These are phyloP conservation scores for Tagetes erecta DNA, from an alignment of 129 eudicot genomes.

Conservation along the genomic window DNA sequence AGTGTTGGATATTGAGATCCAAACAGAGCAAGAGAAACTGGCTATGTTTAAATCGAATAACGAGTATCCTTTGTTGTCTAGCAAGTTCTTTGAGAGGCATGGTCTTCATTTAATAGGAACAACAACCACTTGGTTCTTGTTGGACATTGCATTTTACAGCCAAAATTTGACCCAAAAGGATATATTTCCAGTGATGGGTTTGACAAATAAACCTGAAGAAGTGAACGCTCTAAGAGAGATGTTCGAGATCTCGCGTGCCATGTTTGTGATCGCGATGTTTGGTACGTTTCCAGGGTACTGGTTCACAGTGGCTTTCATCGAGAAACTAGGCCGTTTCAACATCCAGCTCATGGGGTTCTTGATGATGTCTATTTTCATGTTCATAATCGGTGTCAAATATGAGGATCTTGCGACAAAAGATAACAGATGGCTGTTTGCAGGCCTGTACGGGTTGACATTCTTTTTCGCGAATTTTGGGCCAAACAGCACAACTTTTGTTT, in stretches of 20 bases:
- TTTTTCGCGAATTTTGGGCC: constrained; percentile 74
- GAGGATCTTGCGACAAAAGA: constrained; percentile 26
- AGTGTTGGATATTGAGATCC: constrained; percentile 54
- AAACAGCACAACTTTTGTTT: constrained; percentile 57
- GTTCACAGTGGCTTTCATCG: constrained; percentile 66
- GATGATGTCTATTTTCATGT: constrained; percentile 66
- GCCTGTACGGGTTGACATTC: constrained; percentile 51
- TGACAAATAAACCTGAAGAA: constrained; percentile 16
- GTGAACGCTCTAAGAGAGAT: constrained; percentile 53
- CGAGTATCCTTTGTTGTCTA: constrained; percentile 42
- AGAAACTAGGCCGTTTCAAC: constrained; percentile 50
- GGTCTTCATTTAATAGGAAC: constrained; percentile 60
- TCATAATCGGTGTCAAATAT: constrained; percentile 49
- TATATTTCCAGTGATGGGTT: constrained; percentile 51
- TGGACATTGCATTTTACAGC: constrained; percentile 63
- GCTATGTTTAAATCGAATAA: constrained; percentile 42
- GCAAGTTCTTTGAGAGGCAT: constrained; percentile 45
- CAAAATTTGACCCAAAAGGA: constrained; percentile 66
- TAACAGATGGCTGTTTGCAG: constrained; percentile 38
- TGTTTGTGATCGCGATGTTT: constrained; percentile 49
- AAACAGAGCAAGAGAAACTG: constrained; percentile 46
- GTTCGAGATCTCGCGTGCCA: constrained; percentile 56
- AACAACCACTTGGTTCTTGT: constrained; percentile 52
- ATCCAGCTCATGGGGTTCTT: constrained; percentile 58
- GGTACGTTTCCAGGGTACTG: constrained; percentile 72